These are phyloP conservation scores for Diplocarpon mali DNA, from an alignment of 2,329 filamentous ascomycete species.

Conservation along the genomic window DNA sequence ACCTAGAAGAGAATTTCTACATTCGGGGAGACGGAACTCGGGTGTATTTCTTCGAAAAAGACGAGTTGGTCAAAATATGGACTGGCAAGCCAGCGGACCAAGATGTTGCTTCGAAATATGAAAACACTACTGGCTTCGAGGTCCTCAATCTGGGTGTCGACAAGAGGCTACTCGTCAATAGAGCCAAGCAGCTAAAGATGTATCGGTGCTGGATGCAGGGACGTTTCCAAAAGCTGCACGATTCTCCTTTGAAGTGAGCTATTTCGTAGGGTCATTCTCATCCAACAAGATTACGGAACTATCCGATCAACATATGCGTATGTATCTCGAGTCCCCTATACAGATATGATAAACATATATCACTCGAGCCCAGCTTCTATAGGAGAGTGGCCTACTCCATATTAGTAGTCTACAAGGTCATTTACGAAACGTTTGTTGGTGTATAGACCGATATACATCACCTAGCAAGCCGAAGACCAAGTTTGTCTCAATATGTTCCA, in stretches of 20 bases:
- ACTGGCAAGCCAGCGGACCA: conserved; percentile 30
- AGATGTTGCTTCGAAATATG: conserved; percentile 4
- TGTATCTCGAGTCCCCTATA: too few relatives aligned
- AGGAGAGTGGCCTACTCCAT: too few relatives aligned
- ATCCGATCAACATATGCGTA: too few relatives aligned
- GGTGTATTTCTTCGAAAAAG: conserved; percentile 92
- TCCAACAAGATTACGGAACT: too few relatives aligned
- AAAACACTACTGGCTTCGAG: conserved; percentile 41
- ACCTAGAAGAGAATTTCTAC: conserved; percentile 95
- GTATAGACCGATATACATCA: too few relatives aligned
- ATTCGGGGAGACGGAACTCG: conserved; percentile 89
- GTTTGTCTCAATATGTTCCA: too few relatives aligned
- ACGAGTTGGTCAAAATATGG: conserved; percentile 77
- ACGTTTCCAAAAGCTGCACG: conserved; percentile 53
- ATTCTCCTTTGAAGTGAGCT: not conserved
- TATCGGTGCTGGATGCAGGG: conserved; percentile 95
- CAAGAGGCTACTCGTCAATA: conserved; percentile 81
- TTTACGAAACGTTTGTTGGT: too few relatives aligned
- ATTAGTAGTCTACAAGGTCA: too few relatives aligned
- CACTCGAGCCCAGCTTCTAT: too few relatives aligned
- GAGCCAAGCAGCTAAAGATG: conserved; percentile 89
- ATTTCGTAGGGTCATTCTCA: not conserved
- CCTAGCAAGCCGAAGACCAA: too few relatives aligned
- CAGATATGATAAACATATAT: too few relatives aligned
- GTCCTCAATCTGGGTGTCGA: conserved; percentile 74